Evolutionary conservation across 345 rosid genomes (phyloP), one percentile per base, ranked within the genome.

Genomic region (Hibiscus syriacus): DNA sequence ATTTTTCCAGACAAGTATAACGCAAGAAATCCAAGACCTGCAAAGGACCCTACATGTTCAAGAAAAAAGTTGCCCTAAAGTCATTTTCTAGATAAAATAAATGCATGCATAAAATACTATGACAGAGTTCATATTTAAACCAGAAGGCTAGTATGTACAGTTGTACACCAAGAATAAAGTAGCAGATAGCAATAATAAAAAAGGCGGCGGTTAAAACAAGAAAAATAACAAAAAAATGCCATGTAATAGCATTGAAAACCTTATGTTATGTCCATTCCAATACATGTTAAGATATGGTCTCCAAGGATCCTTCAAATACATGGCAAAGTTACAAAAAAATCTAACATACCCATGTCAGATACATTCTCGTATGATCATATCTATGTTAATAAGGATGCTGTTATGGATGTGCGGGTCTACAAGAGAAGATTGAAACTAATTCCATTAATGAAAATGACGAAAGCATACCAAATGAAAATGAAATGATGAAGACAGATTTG

Each of bases 1-100:
- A 93, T 14, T 85, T 93, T 93, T 49, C 96, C 96, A 16, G 91
- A 78, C 76, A 93, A 66, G 72, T 93, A 93, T 77, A 78, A 78
- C 1, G 98, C 77, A 13, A 87, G 78, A 74, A 86, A 90, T 49
- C 85, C 87, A 69, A 93, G 88, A 56, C 98, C 97, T 61, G 92
- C 88, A 81, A 90, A 93, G 26, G 92, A 80, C 91, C 96, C 98
- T 93, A 86, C 80, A 86, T 11, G 65, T 67, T 60, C 68, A 77
- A 69, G 70, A 56, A 48, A 68, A 72, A 19, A 74, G 64, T 75
- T 72, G 69, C 65, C 57, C 66, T 46, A 36, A 61, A 52, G 69
- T 43, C 30, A 38, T 34, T 54, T 32, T 60, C 14, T 53, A 26
- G 61, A 12, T 45, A 23, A 64, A 72, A 16, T 56, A 22, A 36